Conservation (phyloP, 176 grass and related monocot genomes). For the Neostapfia colusana region DNA sequence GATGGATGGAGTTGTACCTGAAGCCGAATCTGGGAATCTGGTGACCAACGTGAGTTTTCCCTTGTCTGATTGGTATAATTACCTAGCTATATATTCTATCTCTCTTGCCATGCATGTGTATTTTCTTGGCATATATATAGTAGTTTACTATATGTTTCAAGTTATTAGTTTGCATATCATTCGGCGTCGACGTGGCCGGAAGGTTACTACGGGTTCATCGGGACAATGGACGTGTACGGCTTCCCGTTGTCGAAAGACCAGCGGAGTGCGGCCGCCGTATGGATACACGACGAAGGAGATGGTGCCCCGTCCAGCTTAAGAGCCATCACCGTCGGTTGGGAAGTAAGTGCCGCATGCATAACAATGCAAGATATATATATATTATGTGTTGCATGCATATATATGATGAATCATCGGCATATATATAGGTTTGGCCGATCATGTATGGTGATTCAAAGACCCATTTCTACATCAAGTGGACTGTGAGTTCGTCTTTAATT, state of each 20-base stretch:
- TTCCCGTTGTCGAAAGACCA: no score
- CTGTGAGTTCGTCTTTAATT: not conserved
- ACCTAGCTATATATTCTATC: no score
- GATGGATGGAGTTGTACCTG: not conserved
- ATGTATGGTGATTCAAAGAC: not conserved
- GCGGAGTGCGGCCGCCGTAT: not conserved
- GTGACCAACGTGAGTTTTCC: not conserved
- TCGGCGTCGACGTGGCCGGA: not conserved
- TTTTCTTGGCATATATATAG: no score
- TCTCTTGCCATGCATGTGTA: no score
- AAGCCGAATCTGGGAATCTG: not conserved
- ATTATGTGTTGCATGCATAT: no score
- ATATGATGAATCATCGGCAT: no score
- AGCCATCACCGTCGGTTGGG: not conserved
- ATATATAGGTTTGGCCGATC: not conserved
- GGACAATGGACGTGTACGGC: no score
- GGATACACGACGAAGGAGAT: not conserved
- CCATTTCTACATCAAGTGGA: not conserved
- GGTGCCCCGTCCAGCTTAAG: not conserved
- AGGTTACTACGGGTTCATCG: no score
- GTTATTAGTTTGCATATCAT: not conserved
- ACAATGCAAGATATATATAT: not conserved
- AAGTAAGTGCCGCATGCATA: not conserved
- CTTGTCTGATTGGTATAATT: not conserved
- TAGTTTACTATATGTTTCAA: no score